Evolutionary conservation across 2,329 filamentous ascomycete genomes (phyloP), one percentile per base, ranked within the genome.

Genomic region (Cercospora citrullina): DNA sequence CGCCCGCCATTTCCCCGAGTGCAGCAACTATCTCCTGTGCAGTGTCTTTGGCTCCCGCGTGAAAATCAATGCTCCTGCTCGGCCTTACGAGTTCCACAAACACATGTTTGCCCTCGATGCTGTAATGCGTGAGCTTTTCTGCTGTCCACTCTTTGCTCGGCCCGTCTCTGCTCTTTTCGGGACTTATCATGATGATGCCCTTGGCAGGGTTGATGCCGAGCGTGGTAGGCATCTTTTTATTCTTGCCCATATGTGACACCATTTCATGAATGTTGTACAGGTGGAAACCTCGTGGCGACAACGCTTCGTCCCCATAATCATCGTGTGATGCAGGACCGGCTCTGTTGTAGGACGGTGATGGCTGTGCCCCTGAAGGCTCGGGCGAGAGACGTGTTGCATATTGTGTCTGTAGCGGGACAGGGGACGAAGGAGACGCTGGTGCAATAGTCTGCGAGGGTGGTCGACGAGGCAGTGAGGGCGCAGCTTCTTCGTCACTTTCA

Each of bases 261-360:
- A 97, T 97, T 81, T 98, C 94, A 77, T 94, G 96, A 75, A 98
- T 94, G 75, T 97, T 97, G 81, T 97, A 98, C 79, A 98, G 85
- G 77, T 96, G 94, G 77, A 94, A 98, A 1, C 92, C 92, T 18
- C 92, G 91, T 5, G 92, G 91, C 1, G 90, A 89, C 31, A 75
- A 73, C 14, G 79, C 75, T 23, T 65, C 55, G 26, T 84, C 82
- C 60, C 84, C 81, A 66, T 84, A 81, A 16, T 79, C 79, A 63
- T 82, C 79, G 33, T 73, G 71, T 39, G 71, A 68, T 12, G 68
- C 65, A n/a, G 73, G 73, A 28, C 81, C 77, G 60, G 80, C 80
- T 74, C 86, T 77, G 72, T 85, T 87, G 73, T 85, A 84, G 7
- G 87, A 86, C 30, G 86, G 86, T 2, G 87, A 88, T 60, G 84